Evolutionary conservation across 2,329 filamentous ascomycete species (phyloP).

Genomic region (Aphanocladium album): DNA sequence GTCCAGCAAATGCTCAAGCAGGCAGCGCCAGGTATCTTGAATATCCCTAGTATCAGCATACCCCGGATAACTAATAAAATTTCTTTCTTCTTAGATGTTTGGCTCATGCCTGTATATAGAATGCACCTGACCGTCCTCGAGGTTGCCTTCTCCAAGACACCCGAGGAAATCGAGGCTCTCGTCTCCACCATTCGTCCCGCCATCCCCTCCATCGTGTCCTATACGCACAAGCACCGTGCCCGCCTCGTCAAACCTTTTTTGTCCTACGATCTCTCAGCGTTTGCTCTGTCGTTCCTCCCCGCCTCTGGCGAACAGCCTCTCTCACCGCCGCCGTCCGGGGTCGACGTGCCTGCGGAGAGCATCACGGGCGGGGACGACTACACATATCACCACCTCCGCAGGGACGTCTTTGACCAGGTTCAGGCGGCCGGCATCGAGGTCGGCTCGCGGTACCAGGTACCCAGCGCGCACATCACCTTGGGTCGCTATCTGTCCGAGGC

Average conservation of each 20-base stretch:
- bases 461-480: constrained; percentile 84
- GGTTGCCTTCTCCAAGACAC: constrained; percentile 72
- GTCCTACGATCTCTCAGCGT: constrained; percentile 77
- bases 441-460: constrained; percentile 77
- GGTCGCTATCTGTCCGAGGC: constrained; percentile 68
- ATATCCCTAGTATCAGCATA: too few relatives aligned
- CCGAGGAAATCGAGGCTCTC: constrained; percentile 60
- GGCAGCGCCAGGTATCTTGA: constrained; percentile 60
- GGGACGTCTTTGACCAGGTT: constrained; percentile 65
- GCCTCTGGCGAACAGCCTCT: constrained; percentile 56
- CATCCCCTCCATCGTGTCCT: constrained; percentile 58
- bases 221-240: constrained; percentile 61
- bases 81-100: constrained; percentile 65
- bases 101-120: constrained; percentile 74
- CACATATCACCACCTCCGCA: constrained; percentile 85
- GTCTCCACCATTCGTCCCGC: constrained; percentile 51
- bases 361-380: constrained; percentile 57
- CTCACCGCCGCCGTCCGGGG: constrained; percentile 34
- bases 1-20: constrained; percentile 63
- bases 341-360: constrained; percentile 26
- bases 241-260: constrained; percentile 77
- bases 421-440: constrained; percentile 61
- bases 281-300: constrained; percentile 84
- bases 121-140: constrained; percentile 87
- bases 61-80: background rate